Percentiles rank a stretch among this genome's conserved stretches.
These are phyloP conservation scores for Botryosphaeria dothidea DNA, from an alignment of 2,329 filamentous ascomycete genomes.

Conservation along the genomic window DNA sequence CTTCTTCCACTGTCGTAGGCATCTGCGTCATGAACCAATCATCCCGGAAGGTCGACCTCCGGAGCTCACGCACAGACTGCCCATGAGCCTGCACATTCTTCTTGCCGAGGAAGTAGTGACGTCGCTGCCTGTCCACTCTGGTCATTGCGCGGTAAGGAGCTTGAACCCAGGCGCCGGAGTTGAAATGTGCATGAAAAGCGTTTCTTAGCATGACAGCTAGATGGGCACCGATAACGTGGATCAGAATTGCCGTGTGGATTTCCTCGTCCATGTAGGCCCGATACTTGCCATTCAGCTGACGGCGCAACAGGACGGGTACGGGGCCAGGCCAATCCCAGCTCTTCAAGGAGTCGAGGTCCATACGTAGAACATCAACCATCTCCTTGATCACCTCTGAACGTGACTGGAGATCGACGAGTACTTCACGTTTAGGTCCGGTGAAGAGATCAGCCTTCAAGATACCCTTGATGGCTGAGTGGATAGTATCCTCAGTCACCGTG, in stretches of 20 bases:
- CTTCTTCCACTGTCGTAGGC: conserved; percentile 42
- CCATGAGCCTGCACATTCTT: neutral
- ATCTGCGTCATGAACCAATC: conserved; percentile 61
- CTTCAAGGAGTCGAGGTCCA: conserved; percentile 53
- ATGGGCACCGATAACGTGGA: conserved; percentile 56
- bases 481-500: conserved; percentile 42
- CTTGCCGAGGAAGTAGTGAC: conserved; percentile 46
- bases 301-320: conserved; percentile 52
- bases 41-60: conserved; percentile 40
- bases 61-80: conserved; percentile 26
- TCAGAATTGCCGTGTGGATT: conserved; percentile 55
- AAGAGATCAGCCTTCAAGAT: conserved; percentile 54
- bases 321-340: conserved; percentile 54
- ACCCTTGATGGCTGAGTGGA: conserved; percentile 51
- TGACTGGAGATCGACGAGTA: conserved; percentile 53
- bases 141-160: conserved; percentile 33
- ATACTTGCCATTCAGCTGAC: conserved; percentile 60
- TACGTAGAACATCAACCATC: conserved; percentile 59
- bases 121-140: conserved; percentile 43
- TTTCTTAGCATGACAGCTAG: conserved; percentile 52
- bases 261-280: conserved; percentile 62
- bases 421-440: conserved; percentile 52
- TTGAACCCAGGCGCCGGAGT: conserved; percentile 43
- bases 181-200: conserved; percentile 40
- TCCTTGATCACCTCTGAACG: conserved; percentile 54